phyloP scores from a whole-genome alignment of 257 asterid species.

The Cruciata laevipes region DNA sequence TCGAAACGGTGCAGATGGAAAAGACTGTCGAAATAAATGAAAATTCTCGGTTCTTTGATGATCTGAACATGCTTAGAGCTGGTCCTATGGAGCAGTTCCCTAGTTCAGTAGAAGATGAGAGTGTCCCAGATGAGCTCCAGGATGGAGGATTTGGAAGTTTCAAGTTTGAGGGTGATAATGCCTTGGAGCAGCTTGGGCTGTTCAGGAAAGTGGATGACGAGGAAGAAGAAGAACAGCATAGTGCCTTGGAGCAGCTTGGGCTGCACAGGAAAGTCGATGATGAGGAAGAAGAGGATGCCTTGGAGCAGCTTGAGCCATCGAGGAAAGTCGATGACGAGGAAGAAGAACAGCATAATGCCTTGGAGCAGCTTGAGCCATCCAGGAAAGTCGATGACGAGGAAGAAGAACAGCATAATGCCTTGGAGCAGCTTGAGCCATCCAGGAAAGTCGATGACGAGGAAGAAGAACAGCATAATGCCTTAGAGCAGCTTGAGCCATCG shows the following conservation, averaged over 20 bases:
- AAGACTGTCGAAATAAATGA: slow-evolving; percentile 81
- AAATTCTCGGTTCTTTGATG: slow-evolving; percentile 57
- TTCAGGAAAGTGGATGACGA: slow-evolving; percentile 81
- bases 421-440: slow-evolving; percentile 82
- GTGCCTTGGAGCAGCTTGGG: slow-evolving; percentile 87
- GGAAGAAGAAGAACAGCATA: slow-evolving; percentile 54
- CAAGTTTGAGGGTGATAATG: slow-evolving; percentile 64
- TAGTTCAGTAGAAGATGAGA: slow-evolving; percentile 47
- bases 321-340: slow-evolving; percentile 66
- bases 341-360: slow-evolving; percentile 20
- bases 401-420: slow-evolving; percentile 36
- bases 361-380: slow-evolving; percentile 43
- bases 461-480: slow-evolving; percentile 45
- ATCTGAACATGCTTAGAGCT: slow-evolving; percentile 63
- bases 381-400: slow-evolving; percentile 24
- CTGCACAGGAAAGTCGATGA: slow-evolving; percentile 81
- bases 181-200: slow-evolving; percentile 85
- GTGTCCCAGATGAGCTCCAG: slow-evolving; percentile 58
- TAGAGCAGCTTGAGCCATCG: slow-evolving; percentile 80
- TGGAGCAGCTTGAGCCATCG: slow-evolving; percentile 80
- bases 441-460: slow-evolving; percentile 68
- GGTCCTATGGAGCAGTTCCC: slow-evolving; percentile 46
- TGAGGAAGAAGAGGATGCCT: slow-evolving; percentile 67
- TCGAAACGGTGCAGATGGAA: slow-evolving; percentile 46
- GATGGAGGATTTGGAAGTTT: slow-evolving; percentile 67